These are phyloP conservation scores for Eleusine indica DNA, from an alignment of 176 grass and related monocot species.

Conservation along the genomic window DNA sequence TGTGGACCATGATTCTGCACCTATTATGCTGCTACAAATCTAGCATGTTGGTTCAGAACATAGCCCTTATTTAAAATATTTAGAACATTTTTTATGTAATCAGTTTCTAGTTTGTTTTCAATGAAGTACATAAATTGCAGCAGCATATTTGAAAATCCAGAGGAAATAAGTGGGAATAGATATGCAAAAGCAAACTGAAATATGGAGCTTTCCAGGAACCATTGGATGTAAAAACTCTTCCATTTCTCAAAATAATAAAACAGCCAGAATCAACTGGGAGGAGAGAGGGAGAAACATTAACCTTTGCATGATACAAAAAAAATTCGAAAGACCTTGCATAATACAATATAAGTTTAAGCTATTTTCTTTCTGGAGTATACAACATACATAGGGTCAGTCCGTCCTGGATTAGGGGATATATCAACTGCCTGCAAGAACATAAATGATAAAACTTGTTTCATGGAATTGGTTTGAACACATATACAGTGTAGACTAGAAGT, in stretches of 20 bases:
- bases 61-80: neutral
- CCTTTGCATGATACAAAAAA: too few species aligned
- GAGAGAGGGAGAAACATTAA: neutral
- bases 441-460: neutral
- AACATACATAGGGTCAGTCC: slow-evolving; percentile 88
- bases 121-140: neutral
- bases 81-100: neutral
- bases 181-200: neutral
- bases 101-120: neutral
- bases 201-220: neutral
- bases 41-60: neutral
- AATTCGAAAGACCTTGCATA: neutral
- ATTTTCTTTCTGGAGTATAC: slow-evolving; percentile 70
- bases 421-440: slow-evolving; percentile 67
- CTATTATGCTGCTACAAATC: neutral
- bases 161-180: neutral
- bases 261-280: neutral
- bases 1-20: neutral
- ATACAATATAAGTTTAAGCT: neutral
- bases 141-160: neutral
- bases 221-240: neutral
- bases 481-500: neutral
- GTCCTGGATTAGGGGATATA: slow-evolving; percentile 87
- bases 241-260: neutral
- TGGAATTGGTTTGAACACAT: neutral